These are phyloP conservation scores for Berberis thunbergii DNA, from an alignment of 164 flowering plant genomes.

Conservation along the genomic window DNA sequence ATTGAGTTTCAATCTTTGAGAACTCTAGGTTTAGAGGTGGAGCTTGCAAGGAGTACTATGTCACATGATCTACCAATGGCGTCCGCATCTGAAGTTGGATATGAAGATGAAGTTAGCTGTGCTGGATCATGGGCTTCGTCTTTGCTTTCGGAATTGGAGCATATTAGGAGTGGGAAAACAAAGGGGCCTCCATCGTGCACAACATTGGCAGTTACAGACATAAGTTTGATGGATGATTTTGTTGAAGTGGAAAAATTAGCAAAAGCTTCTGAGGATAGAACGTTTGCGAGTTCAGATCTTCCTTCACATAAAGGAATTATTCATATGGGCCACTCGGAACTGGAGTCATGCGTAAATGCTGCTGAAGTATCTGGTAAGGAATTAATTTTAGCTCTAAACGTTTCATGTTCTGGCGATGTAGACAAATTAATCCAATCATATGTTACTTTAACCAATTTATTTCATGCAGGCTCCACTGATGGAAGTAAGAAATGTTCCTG, in stretches of 20 bases:
- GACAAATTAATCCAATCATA: too few relatives aligned
- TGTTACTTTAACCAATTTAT: not conserved
- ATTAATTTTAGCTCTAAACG: constrained; percentile 21
- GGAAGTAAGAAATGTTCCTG: too few relatives aligned
- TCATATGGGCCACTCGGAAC: not conserved
- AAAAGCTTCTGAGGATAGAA: not conserved
- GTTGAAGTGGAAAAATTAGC: constrained; percentile 8
- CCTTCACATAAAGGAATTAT: not conserved
- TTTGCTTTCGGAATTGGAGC: constrained; percentile 3
- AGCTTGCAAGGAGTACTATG: not conserved
- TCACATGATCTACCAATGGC: not conserved
- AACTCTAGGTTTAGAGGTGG: not conserved
- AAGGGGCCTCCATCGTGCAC: not conserved
- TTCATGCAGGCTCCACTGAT: constrained; percentile 3
- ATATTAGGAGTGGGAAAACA: not conserved
- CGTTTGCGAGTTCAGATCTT: not conserved
- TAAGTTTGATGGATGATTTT: constrained; percentile 8
- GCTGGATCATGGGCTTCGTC: constrained; percentile 9
- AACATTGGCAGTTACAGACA: constrained; percentile 4
- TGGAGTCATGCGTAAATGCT: not conserved
- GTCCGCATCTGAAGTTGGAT: not conserved
- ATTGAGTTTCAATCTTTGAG: not conserved
- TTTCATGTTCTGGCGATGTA: constrained; percentile 7
- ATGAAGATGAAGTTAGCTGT: not conserved
- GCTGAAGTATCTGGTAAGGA: constrained; percentile 31